Evolutionary conservation across 352 stramenopile species (phyloP).

Genomic region (Pythium phragmiticola): DNA sequence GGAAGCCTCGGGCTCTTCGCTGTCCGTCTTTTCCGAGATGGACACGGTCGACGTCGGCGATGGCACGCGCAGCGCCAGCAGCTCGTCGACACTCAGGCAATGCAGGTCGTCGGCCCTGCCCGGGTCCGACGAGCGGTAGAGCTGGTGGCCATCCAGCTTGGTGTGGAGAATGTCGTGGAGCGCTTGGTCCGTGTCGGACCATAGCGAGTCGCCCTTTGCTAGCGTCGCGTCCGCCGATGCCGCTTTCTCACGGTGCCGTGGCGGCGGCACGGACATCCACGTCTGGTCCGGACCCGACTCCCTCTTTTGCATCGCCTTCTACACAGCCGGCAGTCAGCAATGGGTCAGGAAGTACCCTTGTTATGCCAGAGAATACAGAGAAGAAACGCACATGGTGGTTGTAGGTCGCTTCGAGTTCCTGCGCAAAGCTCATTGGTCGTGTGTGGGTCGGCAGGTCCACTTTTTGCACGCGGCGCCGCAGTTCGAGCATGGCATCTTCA

Average conservation of each 20-base stretch:
- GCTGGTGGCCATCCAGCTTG: constrained; percentile 1
- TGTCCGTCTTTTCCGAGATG: constrained; percentile 39
- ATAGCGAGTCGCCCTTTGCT: constrained; percentile 31
- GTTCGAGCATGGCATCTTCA: constrained; percentile 65
- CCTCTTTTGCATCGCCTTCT: constrained; percentile 30
- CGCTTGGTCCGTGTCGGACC: constrained; percentile 49
- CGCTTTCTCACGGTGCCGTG: constrained; percentile 16
- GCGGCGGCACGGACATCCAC: not conserved
- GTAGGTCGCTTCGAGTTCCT: constrained; percentile 31
- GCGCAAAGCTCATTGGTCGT: constrained; percentile 28
- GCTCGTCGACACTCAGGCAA: constrained; percentile 54
- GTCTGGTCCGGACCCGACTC: not conserved
- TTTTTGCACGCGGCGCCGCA: constrained; percentile 58
- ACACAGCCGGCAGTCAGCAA: not conserved
- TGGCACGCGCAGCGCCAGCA: constrained; percentile 31
- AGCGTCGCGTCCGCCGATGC: constrained; percentile 9
- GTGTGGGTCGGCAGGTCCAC: constrained; percentile 31
- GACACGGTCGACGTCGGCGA: constrained; percentile 23
- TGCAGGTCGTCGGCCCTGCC: constrained; percentile 44
- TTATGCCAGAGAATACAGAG: not conserved
- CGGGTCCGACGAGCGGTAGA: constrained; percentile 27
- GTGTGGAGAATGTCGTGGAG: constrained; percentile 47
- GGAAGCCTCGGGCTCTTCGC: constrained; percentile 27
- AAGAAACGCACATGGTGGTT: constrained; percentile 26
- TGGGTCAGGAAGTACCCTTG: not conserved